Evolutionary conservation across 805 yeast genomes (phyloP), one percentile per base, ranked within the genome.

Genomic region (Cyberlindnera veronae): DNA sequence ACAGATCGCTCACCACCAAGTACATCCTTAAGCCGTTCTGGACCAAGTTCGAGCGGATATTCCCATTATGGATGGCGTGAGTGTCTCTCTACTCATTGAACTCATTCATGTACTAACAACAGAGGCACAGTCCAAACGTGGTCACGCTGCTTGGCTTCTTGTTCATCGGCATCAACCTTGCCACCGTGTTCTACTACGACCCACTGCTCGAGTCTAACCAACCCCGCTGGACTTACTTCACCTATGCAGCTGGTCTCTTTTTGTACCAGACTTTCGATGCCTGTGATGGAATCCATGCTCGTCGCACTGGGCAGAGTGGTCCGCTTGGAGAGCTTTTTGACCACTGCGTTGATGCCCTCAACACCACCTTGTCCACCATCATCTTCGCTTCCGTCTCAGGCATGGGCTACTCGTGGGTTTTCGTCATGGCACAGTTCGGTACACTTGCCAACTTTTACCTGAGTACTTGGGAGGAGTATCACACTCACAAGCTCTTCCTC

Each of bases 231-330:
- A 74, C 81, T 14, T 86, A 84, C 58, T 74, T 76, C 50, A 66
- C 81, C 32, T 85, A 86, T 59, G 96, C 95, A 0, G 57, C 84
- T 46, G 91, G 95, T 6, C 65, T 90, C 50, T 89, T 90, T 58
- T 67, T 89, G 73, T 90, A 90, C 62, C 98, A 90, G 61, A 90
- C 97, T 0, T 88, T 90, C 61, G 98, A 90, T 62, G 96, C 96
- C 0, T 85, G 96, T 62, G 98, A 90, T 62, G 98, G 98, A 5
- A 76, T 84, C 48, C 98, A 90, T 61, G 97, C 97, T 13, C 79
- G 98, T 58, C 77, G 91, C 56, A 90, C 96, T 1, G 95, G 95
- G n/a, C 95, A 88, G 62, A 77, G 87, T 46, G 93, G 96, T 3
- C 97, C 98, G 1, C 67, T 90, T 54, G 98, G 98, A 24, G 98